Evolutionary conservation across 75 land plant genomes (phyloP).

Genomic region (Larix kaempferi): DNA sequence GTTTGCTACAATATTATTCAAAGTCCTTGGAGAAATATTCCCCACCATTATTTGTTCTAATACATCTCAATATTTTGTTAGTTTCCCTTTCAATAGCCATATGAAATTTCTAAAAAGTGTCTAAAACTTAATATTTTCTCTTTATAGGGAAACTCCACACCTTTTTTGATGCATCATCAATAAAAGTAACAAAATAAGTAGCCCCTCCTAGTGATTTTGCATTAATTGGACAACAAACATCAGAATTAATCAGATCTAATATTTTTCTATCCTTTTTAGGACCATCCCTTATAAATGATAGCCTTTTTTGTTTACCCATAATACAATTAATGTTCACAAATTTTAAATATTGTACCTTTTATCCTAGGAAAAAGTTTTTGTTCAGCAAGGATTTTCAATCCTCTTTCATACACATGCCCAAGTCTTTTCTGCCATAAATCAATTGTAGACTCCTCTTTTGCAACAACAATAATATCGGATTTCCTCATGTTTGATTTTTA

Average conservation of each 20-base stretch:
- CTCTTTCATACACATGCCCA: background rate
- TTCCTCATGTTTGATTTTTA: background rate
- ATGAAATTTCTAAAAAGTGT: slow-evolving; percentile 22
- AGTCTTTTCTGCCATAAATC: background rate
- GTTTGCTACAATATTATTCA: slow-evolving; percentile 13
- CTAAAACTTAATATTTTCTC: slow-evolving; percentile 30
- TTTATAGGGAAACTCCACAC: slow-evolving; percentile 20
- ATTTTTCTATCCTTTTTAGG: background rate
- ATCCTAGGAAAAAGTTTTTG: background rate
- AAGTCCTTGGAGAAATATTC: slow-evolving; percentile 18
- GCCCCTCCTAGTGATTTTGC: background rate
- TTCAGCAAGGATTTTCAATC: background rate
- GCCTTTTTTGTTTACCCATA: background rate
- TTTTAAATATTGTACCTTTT: background rate
- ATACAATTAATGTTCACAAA: background rate
- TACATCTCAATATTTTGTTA: slow-evolving; percentile 17
- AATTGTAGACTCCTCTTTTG: background rate
- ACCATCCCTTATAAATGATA: background rate
- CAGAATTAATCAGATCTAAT: background rate
- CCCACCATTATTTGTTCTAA: slow-evolving; percentile 24
- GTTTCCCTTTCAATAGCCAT: slow-evolving; percentile 18
- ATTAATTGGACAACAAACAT: background rate
- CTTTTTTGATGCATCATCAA: slow-evolving; percentile 33
- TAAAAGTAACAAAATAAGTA: slow-evolving; percentile 31
- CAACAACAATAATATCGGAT: background rate